Base-by-base conservation (phyloP, 1,284 basidiomycete species). In the Trichosporon sp. region DNA sequence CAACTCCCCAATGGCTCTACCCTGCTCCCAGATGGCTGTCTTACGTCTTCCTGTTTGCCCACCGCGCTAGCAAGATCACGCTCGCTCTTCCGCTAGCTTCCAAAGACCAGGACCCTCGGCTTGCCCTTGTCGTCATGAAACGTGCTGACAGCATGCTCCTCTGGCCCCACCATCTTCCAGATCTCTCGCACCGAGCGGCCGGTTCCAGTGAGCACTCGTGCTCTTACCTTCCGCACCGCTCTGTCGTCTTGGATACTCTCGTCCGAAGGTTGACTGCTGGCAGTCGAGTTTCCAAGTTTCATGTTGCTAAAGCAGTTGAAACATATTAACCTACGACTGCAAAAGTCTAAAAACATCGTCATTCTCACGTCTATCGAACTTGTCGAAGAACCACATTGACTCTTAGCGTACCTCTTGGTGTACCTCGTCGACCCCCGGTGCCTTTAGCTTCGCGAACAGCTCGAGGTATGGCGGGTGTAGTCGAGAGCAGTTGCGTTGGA, bases 241-340 rank as follows among this genome's bases (percentile, higher is more conserved):
- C 2, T 31, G 49, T 54, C 49, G 49, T 21, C 49, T 54, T 54
- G 49, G 49, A 54, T 31, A 54, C 49, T 54, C 27, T 54, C 4
- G 16, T n/a, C 16, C 13, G 49, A 54, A 54, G 49, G 25, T 54
- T 27, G 49, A 7, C 25, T 27, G n/a, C 40, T 44, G 25, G 14
- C 27, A n/a, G 7, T 54, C 49, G 49, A 29, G 49, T 54, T 29
- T 54, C 49, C 49, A 54, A 29, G 49, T 54, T 54, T 54, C 49
- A 54, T 54, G 49, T 54, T 29, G 49, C 49, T 54, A 29, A 54
- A 29, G 14, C 49, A 29, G 49, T 54, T 54, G 49, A 54, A 54
- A 54, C 49, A 54, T 54, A 54, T 54, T 54, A 54, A 54, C 49
- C 49, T 54, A 54, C 49, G 9, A 54, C 49, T 54, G 49, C 25